Conservation (phyloP, 768 basidiomycete genomes). For the Lentinula boryana region DNA sequence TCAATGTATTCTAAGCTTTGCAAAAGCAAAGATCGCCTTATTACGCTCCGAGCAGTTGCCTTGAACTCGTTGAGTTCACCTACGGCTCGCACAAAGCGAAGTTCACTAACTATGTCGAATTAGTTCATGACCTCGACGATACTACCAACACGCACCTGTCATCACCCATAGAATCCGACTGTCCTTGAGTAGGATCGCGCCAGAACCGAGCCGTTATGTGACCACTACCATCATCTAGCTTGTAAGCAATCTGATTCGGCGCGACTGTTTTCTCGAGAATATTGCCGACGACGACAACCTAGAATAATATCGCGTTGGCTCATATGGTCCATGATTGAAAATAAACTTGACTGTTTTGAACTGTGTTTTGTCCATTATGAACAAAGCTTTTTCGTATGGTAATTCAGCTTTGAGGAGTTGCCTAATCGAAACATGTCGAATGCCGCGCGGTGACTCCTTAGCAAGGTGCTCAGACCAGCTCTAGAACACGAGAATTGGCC, state of each 20-base stretch:
- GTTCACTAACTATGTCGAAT: constrained; percentile 3
- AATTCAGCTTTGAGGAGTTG: background rate
- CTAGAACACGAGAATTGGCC: background rate
- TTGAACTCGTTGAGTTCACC: constrained; percentile 1
- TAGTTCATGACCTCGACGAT: background rate
- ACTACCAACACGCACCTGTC: background rate
- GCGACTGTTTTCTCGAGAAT: background rate
- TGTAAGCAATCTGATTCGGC: background rate
- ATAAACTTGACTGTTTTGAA: constrained; percentile 10
- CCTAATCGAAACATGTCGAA: background rate
- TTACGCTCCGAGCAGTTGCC: background rate
- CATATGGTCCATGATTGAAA: background rate
- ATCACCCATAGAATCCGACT: background rate
- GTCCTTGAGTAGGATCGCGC: background rate
- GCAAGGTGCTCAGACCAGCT: background rate
- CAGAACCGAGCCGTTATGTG: background rate
- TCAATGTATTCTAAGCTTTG: background rate
- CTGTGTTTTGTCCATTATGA: constrained; percentile 14
- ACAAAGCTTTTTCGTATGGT: constrained; percentile 8
- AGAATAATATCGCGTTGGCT: background rate
- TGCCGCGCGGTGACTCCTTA: background rate
- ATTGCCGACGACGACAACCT: background rate
- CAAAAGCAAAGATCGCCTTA: background rate
- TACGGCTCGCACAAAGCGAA: constrained; percentile 1
- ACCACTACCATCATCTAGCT: constrained; percentile 2